Percentiles rank a stretch among this genome's conserved stretches.
Conservation (phyloP, 768 basidiomycete species). For the Kwoniella bestiolae region DNA sequence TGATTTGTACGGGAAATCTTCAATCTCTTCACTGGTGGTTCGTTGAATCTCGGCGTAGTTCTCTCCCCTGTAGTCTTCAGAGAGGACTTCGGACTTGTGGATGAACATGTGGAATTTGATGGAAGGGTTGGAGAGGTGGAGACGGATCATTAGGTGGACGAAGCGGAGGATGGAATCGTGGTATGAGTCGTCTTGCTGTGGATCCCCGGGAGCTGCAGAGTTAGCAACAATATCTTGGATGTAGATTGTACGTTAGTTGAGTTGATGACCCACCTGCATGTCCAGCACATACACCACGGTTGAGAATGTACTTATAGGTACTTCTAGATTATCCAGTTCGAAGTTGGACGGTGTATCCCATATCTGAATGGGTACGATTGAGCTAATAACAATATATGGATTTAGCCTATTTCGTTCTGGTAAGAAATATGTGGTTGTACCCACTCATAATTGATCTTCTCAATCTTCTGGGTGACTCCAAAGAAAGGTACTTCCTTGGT, state of each 20-base stretch:
- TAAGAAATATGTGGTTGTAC: slow-evolving; percentile 59
- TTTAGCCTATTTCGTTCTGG: too few relatives aligned
- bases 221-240: too few relatives aligned
- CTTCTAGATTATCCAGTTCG: slow-evolving; percentile 71
- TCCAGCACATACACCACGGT: slow-evolving; percentile 93
- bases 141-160: slow-evolving; percentile 77
- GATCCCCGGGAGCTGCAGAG: too few relatives aligned
- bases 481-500: slow-evolving; percentile 88
- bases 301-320: slow-evolving; percentile 76
- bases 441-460: slow-evolving; percentile 79
- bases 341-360: slow-evolving; percentile 93
- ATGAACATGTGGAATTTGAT: slow-evolving; percentile 89
- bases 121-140: slow-evolving; percentile 73
- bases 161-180: slow-evolving; percentile 81
- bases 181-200: slow-evolving; percentile 65
- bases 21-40: slow-evolving; percentile 77
- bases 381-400: too few relatives aligned
- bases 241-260: too few relatives aligned
- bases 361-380: slow-evolving; percentile 87
- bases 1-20: slow-evolving; percentile 63
- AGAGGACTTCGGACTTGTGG: slow-evolving; percentile 88
- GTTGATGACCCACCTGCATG: slow-evolving; percentile 71
- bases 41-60: slow-evolving; percentile 90
- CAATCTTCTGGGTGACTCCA: slow-evolving; percentile 79
- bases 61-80: slow-evolving; percentile 87